These are phyloP conservation scores for Beauveria medogensis DNA, from an alignment of 2,329 filamentous ascomycete species.

Conservation along the genomic window DNA sequence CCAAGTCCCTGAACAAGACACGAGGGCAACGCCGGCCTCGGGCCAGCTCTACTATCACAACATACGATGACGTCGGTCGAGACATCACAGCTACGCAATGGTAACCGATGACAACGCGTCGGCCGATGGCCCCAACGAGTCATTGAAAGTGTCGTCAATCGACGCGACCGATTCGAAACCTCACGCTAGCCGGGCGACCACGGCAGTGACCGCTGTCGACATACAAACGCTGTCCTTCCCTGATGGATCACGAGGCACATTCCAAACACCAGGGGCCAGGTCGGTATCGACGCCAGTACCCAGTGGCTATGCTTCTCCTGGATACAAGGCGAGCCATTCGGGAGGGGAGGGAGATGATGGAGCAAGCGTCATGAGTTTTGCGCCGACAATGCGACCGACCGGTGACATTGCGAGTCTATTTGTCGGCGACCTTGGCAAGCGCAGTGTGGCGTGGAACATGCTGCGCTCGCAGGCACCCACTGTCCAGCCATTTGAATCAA, in stretches of 20 bases:
- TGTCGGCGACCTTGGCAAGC: conserved; percentile 58
- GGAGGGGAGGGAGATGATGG: conserved; percentile 50
- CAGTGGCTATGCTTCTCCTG: conserved; percentile 35
- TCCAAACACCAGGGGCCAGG: conserved; percentile 34
- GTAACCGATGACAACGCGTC: conserved; percentile 19
- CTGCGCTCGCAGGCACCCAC: conserved; percentile 54
- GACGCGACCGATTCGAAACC: conserved; percentile 29
- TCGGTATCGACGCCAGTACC: conserved; percentile 29
- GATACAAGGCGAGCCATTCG: conserved; percentile 21
- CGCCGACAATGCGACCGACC: conserved; percentile 52
- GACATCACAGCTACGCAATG: conserved; percentile 6
- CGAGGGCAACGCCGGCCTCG: conserved; percentile 13
- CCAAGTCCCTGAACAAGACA: not conserved
- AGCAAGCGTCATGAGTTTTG: conserved; percentile 58
- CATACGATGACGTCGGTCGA: conserved; percentile 7
- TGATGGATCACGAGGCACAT: conserved; percentile 60
- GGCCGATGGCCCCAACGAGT: conserved; percentile 40
- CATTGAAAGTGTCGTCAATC: conserved; percentile 40
- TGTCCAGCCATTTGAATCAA: conserved; percentile 52
- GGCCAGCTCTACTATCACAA: conserved; percentile 17
- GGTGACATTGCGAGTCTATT: conserved; percentile 78
- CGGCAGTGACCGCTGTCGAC: conserved; percentile 73
- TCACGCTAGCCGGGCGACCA: conserved; percentile 64
- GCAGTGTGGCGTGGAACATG: conserved; percentile 61
- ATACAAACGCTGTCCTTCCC: conserved; percentile 69